These are phyloP conservation scores for Logfia minima DNA, from an alignment of 129 eudicot species.

Conservation along the genomic window DNA sequence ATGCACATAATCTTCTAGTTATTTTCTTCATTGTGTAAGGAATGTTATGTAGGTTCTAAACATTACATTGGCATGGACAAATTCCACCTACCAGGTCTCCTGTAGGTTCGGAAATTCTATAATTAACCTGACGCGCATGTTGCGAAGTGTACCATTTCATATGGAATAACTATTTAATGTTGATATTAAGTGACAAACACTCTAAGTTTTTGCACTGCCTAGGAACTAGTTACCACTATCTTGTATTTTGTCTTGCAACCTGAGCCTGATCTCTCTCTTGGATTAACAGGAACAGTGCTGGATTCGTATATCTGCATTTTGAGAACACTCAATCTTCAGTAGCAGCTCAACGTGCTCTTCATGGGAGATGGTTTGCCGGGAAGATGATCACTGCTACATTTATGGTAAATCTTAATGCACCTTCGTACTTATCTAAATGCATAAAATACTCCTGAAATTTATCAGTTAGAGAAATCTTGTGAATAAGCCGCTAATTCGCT, in stretches of 20 bases:
- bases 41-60: too few species aligned
- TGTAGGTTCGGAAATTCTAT: too few species aligned
- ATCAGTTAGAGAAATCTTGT: background rate
- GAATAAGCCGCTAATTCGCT: background rate
- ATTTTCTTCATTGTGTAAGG: too few species aligned
- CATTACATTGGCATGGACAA: too few species aligned
- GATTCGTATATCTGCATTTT: slow-evolving; percentile 74
- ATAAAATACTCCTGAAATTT: background rate
- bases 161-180: too few species aligned
- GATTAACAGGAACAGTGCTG: slow-evolving; percentile 60
- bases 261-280: slow-evolving; percentile 19
- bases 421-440: background rate
- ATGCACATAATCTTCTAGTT: too few species aligned
- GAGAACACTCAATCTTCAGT: slow-evolving; percentile 62
- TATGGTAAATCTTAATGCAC: slow-evolving; percentile 46
- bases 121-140: too few species aligned
- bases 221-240: background rate
- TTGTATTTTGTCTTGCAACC: background rate
- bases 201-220: too few species aligned
- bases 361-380: slow-evolving; percentile 96
- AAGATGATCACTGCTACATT: slow-evolving; percentile 87
- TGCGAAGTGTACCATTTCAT: too few species aligned
- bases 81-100: too few species aligned
- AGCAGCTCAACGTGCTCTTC: slow-evolving; percentile 76
- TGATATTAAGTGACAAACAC: too few species aligned